Evolutionary conservation across 495 filamentous ascomycete genomes (phyloP).

Genomic region (Amorphotheca resinae): DNA sequence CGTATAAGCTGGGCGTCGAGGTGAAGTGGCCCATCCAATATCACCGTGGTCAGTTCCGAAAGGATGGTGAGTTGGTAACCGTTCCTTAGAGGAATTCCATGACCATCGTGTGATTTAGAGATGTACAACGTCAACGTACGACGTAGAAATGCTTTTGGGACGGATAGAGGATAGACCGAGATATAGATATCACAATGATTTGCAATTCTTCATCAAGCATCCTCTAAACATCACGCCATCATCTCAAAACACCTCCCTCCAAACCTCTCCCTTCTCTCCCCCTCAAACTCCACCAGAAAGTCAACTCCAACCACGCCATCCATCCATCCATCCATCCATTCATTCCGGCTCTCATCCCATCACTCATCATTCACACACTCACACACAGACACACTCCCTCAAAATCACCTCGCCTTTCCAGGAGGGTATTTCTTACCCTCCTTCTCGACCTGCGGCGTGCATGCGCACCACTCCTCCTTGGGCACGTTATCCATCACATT

Average conservation of each 20-base stretch:
- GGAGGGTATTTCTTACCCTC: conserved; percentile 53
- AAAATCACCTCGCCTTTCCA: conserved; percentile 20
- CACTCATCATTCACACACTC: too few species aligned
- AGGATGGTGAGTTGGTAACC: conserved; percentile 12
- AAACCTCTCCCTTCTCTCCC: background rate
- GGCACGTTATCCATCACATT: conserved; percentile 52
- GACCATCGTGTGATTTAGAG: background rate
- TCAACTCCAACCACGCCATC: too few species aligned
- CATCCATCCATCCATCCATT: too few species aligned
- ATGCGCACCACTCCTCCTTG: conserved; percentile 48
- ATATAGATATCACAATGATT: background rate
- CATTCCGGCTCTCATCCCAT: too few species aligned
- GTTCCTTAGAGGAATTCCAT: background rate
- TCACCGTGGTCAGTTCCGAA: conserved; percentile 9
- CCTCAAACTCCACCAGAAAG: too few species aligned
- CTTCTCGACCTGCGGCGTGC: conserved; percentile 45
- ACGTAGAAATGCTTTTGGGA: too few species aligned
- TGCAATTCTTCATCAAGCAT: background rate
- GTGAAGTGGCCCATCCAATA: conserved; percentile 47
- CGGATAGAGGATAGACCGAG: too few species aligned
- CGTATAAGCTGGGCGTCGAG: conserved; percentile 45
- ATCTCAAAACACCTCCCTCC: background rate
- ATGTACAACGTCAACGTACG: too few species aligned
- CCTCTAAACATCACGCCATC: background rate
- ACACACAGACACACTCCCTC: background rate